These are phyloP conservation scores for Venturia asperata DNA, from an alignment of 2,329 filamentous ascomycete species.

Conservation along the genomic window DNA sequence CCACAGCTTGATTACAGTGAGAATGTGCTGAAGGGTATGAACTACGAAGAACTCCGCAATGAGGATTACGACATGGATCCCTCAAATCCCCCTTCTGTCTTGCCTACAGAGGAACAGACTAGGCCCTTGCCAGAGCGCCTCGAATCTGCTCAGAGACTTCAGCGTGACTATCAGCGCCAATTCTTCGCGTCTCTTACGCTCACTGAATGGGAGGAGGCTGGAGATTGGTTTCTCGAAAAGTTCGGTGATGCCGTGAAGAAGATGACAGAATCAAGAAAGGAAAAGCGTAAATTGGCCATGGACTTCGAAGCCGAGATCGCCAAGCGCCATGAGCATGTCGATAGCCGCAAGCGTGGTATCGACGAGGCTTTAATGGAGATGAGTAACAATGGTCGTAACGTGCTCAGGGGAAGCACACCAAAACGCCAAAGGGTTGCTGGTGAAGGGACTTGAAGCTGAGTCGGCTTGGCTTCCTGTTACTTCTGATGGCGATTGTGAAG, in stretches of 20 bases:
- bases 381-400: conserved; percentile 46
- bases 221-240: conserved; percentile 52
- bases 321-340: conserved; percentile 45
- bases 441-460: background rate
- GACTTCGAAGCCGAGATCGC: conserved; percentile 50
- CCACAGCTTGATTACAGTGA: conserved; percentile 26
- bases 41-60: conserved; percentile 25
- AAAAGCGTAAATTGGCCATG: conserved; percentile 47
- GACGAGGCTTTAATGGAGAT: conserved; percentile 46
- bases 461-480: background rate
- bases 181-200: conserved; percentile 49
- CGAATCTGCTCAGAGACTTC: conserved; percentile 40
- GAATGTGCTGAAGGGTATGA: conserved; percentile 25
- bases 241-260: conserved; percentile 46
- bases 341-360: conserved; percentile 43
- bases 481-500: background rate
- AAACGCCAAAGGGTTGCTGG: conserved; percentile 25
- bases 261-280: conserved; percentile 46
- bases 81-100: conserved; percentile 2
- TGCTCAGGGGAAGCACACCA: conserved; percentile 43
- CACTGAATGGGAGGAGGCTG: conserved; percentile 54
- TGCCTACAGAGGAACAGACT: conserved; percentile 20
- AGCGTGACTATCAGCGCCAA: conserved; percentile 40
- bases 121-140: conserved; percentile 25
- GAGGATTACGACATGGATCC: conserved; percentile 27